Conservation (phyloP, 768 basidiomycete genomes). For the Russula olivacea region DNA sequence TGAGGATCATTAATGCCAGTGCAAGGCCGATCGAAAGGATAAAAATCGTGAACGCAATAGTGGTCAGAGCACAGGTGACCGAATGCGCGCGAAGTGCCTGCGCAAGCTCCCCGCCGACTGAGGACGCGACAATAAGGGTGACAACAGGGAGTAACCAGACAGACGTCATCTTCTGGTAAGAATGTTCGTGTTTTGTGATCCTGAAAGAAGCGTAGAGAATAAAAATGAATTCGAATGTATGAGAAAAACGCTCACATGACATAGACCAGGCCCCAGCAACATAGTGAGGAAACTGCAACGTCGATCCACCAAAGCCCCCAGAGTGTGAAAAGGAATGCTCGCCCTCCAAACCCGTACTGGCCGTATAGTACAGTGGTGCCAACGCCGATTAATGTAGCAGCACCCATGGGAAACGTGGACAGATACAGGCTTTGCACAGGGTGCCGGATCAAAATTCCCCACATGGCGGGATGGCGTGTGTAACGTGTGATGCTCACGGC, state of each 20-base stretch:
- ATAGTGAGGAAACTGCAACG: constrained; percentile 46
- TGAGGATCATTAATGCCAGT: constrained; percentile 60
- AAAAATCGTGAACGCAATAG: constrained; percentile 48
- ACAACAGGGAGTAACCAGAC: constrained; percentile 75
- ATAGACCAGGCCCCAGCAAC: constrained; percentile 58
- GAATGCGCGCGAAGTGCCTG: constrained; percentile 43
- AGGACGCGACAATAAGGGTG: constrained; percentile 63
- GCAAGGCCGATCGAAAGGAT: constrained; percentile 51
- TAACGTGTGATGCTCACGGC: constrained; percentile 46
- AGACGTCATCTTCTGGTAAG: constrained; percentile 50
- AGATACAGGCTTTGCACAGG: constrained; percentile 48
- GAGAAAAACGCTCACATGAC: constrained; percentile 46
- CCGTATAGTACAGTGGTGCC: constrained; percentile 42
- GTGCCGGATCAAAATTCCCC: constrained; percentile 42
- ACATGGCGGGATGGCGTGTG: constrained; percentile 46
- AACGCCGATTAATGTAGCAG: constrained; percentile 50
- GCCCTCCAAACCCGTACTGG: constrained; percentile 46
- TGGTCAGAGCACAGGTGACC: constrained; percentile 46
- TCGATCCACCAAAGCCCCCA: constrained; percentile 73
- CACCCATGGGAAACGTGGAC: constrained; percentile 52
- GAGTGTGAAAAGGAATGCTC: constrained; percentile 45
- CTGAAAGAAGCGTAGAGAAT: not conserved
- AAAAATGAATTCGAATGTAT: not conserved
- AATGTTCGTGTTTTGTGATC: constrained; percentile 42
- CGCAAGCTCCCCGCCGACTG: constrained; percentile 58